Base-by-base conservation (phyloP, 345 rosid species). In the Gossypium sturtianum region DNA sequence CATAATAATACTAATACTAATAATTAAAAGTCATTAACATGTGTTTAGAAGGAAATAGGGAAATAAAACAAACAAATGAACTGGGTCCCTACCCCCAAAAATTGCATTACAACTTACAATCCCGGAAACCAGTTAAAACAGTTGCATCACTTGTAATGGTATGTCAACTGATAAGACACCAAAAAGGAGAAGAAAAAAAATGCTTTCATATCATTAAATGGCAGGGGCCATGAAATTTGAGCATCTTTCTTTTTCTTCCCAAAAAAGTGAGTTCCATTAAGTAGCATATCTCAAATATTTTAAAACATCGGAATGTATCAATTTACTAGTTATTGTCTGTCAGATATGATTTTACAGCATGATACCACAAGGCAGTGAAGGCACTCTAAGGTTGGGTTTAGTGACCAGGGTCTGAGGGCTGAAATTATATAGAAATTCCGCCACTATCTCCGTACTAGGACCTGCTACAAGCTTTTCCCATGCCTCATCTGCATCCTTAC, bases 381-480 rank as follows among this genome's bases (percentile, higher is more conserved):
- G 73, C 80, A 85, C 16, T 78, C 73, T 72, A 13, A 63, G 20
- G 74, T 73, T 59, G 34, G 20, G 66, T 3, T 59, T 29, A 17
- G 74, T 19, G 47, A 74, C 34, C 11, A 68, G 78, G 9, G 58
- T 25, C 56, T n/a, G 44, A 22, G 66, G n/a, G 49, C 47, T 48
- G 41, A 25, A 67, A 66, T 65, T 72, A 48, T 73, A 74, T n/a
- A 87, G 87, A 73, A 92, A 92, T 25, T 83, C 77, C 0, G 86
- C 76, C 20, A 89, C 92, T n/a, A 94, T 82, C 68, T 67, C 73
- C n/a, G 76, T 57, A 64, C 87, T 87, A 0, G 92, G 97, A 44
- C 84, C 83, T 2, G 83, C 81, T 70, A 90, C 93, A 2, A 84
- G 81, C 80, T 74, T 83, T 29, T 85, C 83, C 98, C 97, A 92